A percentile compares a stretch with the other conserved stretches of the same genome.
phyloP scores from a whole-genome alignment of 352 stramenopile species.

The Pythium angustatum region DNA sequence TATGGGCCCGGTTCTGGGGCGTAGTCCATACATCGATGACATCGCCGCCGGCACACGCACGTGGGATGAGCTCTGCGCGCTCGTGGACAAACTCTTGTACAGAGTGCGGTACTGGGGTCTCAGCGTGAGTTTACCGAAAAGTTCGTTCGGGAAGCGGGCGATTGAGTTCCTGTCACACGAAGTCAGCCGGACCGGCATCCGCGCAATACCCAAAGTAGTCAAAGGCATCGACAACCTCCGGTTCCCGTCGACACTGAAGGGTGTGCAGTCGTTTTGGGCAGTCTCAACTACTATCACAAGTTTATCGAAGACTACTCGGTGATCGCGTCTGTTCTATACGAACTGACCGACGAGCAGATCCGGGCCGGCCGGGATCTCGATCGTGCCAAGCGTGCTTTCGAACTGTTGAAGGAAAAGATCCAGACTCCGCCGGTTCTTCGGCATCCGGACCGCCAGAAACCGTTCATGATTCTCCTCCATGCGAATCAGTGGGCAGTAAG shows the following conservation, averaged over 20 bases:
- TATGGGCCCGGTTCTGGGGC: slow-evolving; percentile 8
- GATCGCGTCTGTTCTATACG: slow-evolving; percentile 11
- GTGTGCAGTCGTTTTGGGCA: slow-evolving; percentile 22
- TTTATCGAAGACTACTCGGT: slow-evolving; percentile 25
- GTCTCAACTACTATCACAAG: slow-evolving; percentile 22
- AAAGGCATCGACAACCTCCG: slow-evolving; percentile 2
- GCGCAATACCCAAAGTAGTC: not conserved
- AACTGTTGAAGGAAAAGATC: slow-evolving; percentile 30
- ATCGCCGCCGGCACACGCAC: slow-evolving; percentile 1
- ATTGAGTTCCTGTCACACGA: slow-evolving; percentile 22
- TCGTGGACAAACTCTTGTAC: slow-evolving; percentile 9
- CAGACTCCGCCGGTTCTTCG: slow-evolving; percentile 16
- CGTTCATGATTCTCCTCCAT: slow-evolving; percentile 29
- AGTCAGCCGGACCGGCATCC: not conserved
- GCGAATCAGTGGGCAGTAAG: slow-evolving; percentile 27
- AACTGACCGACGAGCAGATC: slow-evolving; percentile 22
- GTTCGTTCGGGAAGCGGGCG: slow-evolving; percentile 8
- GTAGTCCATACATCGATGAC: slow-evolving; percentile 20
- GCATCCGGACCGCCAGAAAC: slow-evolving; percentile 16
- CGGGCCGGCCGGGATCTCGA: slow-evolving; percentile 17
- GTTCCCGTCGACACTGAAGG: slow-evolving; percentile 16
- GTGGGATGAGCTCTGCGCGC: slow-evolving; percentile 5
- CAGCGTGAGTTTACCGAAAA: slow-evolving; percentile 15
- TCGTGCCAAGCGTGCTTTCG: slow-evolving; percentile 19
- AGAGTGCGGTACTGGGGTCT: slow-evolving; percentile 19